Conservation (phyloP, 805 yeast species). For the Tetrapisispora arboricola region DNA sequence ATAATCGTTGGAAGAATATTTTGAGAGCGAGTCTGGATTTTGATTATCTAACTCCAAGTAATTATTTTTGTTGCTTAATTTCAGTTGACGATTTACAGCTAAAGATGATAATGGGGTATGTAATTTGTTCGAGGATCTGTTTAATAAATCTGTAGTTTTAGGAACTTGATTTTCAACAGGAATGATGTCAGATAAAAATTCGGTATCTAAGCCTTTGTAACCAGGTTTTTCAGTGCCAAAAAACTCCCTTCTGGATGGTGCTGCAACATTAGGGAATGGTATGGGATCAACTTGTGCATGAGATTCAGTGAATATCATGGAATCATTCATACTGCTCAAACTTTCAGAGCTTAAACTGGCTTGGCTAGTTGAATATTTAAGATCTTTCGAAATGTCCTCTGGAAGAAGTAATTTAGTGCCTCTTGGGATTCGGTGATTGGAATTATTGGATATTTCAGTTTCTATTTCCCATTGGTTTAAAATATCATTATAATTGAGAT, state of each 20-base stretch:
- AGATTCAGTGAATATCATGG: conserved; percentile 19
- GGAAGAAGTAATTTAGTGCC: not conserved
- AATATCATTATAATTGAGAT: conserved; percentile 46
- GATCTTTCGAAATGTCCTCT: not conserved
- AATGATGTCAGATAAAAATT: not conserved
- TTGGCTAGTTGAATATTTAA: not conserved
- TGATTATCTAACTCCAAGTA: not conserved
- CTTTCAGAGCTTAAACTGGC: conserved; percentile 4
- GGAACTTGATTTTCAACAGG: not conserved
- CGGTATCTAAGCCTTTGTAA: not conserved
- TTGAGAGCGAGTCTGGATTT: not conserved
- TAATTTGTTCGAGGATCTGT: not conserved
- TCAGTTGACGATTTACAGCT: conserved; percentile 1
- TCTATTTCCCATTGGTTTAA: conserved; percentile 38
- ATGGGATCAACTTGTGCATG: conserved; percentile 32
- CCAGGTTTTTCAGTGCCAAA: not conserved
- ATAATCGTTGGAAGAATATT: not conserved
- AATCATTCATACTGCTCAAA: conserved; percentile 4
- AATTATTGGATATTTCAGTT: conserved; percentile 6
- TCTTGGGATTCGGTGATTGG: not conserved
- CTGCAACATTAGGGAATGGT: conserved; percentile 24
- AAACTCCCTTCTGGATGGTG: not conserved
- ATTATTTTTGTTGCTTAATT: not conserved
- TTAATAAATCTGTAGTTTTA: not conserved
- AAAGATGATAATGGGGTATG: conserved; percentile 1